phyloP scores from a whole-genome alignment of 2,329 filamentous ascomycete genomes.

The Huntiella abstrusa region DNA sequence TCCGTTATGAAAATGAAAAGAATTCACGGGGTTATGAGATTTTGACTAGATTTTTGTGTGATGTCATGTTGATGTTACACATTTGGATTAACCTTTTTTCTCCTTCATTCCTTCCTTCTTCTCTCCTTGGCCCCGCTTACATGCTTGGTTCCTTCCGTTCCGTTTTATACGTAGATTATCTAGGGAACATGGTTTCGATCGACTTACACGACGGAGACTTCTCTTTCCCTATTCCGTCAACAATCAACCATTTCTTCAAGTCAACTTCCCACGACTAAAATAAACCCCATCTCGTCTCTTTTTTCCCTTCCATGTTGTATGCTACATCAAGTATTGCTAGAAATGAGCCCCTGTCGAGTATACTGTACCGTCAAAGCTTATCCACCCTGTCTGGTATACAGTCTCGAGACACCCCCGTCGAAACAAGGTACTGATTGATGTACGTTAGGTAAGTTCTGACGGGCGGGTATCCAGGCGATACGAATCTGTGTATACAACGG shows the following conservation, averaged over 20 bases:
- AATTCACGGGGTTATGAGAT: no score
- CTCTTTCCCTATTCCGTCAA: no score
- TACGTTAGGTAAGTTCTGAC: slow-evolving; percentile 8
- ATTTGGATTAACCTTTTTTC: not conserved
- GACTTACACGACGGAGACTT: no score
- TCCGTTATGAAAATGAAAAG: no score
- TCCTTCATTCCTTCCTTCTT: not conserved
- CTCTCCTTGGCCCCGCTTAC: not conserved
- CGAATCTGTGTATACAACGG: no score
- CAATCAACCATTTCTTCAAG: no score
- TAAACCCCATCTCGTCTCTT: not conserved
- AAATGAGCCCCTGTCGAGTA: slow-evolving; percentile 3
- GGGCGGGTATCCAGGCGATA: not conserved
- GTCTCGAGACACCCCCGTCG: slow-evolving; percentile 4
- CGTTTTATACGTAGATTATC: not conserved
- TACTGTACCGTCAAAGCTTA: no score
- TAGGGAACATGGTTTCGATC: no score
- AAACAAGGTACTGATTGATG: slow-evolving; percentile 11
- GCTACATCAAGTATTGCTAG: not conserved
- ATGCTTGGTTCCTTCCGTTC: not conserved
- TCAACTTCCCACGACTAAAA: no score
- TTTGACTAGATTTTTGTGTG: no score
- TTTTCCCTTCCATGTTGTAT: not conserved
- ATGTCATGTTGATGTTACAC: no score
- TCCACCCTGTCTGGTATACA: no score